Base-by-base conservation (phyloP, 2,329 filamentous ascomycete species). In the Trichoderma afroharzianum region DNA sequence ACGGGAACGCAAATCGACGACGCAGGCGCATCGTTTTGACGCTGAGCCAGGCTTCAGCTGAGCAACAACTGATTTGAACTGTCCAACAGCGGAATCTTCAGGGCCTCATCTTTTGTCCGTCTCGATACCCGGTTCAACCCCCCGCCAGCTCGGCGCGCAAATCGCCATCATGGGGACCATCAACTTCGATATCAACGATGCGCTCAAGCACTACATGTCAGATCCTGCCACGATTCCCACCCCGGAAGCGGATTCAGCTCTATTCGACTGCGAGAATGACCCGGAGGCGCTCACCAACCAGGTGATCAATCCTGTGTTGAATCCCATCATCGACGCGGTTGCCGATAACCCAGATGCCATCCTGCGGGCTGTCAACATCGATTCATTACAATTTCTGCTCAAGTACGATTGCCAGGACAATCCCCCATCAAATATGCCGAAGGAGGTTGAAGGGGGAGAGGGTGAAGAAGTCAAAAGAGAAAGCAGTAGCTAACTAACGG, bases 201-300 rank as follows among this genome's bases (percentile, higher is more conserved):
- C 94, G 75, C 92, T 98, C 82, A 98, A 97, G 86, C 89, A 93
- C 81, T 99, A 98, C 83, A 93, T 98, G 88, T 97, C 94, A 83
- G 95, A 98, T 81, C 95, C 96, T 9, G 86, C 90, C 59, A 88
- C 90, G 50, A 92, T 98, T 70, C 86, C 92, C 8, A 98, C 95
- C 3, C 91, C 93, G 57, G 95, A 98, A 81, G 96, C 95, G 70
- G 92, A 96, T 76, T 83, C 90, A 58, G 89, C 92, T 72, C 89
- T 99, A 24, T 87, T 94, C 77, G 95, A 98, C 80, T 97, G 93
- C 88, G 96, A 98, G 84, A 92, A 93, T 81, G 94, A 98, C 77
- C 93, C 94, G 66, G 94, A 98, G 78, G 88, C 91, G 64, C 88
- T 97, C 75, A 93, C 93, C 32, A 90, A 89, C 73, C 88, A 89